Conservation (phyloP, 2,329 filamentous ascomycete species). For the Colletotrichum tanaceti region DNA sequence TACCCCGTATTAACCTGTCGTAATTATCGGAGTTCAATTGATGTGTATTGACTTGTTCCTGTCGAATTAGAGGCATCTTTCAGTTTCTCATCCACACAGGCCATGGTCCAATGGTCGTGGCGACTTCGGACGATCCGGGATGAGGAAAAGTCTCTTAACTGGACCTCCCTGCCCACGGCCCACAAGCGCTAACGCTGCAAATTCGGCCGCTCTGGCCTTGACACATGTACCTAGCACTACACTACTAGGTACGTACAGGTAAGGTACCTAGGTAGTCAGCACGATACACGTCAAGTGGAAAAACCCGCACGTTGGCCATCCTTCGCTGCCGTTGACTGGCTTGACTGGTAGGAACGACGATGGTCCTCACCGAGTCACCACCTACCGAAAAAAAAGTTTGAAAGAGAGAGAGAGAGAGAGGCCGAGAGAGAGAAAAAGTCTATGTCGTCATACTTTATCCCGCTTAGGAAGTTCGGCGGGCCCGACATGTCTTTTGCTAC, state of each 20-base stretch:
- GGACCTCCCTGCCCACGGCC: background rate
- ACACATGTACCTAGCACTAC: constrained; percentile 13
- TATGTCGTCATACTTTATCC: constrained; percentile 37
- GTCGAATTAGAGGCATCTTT: too few relatives aligned
- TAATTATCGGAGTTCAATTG: too few relatives aligned
- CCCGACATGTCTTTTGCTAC: constrained; percentile 23
- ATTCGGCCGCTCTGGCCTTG: constrained; percentile 1
- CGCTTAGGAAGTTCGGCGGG: constrained; percentile 26
- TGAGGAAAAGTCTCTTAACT: constrained; percentile 21
- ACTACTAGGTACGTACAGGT: too few relatives aligned
- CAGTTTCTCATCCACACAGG: constrained; percentile 11
- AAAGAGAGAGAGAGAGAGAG: too few relatives aligned
- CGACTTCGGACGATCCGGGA: constrained; percentile 30
- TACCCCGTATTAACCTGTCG: too few relatives aligned
- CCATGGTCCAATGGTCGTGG: constrained; percentile 18
- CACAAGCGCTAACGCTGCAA: background rate
- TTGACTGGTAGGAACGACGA: constrained; percentile 16
- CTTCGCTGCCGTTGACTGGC: constrained; percentile 24
- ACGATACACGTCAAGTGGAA: background rate
- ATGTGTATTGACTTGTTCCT: too few relatives aligned
- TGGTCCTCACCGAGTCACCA: background rate
- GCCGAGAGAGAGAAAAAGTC: constrained; percentile 15
- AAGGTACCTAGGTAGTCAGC: too few relatives aligned
- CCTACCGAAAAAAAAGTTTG: background rate
- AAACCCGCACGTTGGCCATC: background rate